These are phyloP conservation scores for Lonicera japonica DNA, from an alignment of 129 eudicot genomes.

Conservation along the genomic window DNA sequence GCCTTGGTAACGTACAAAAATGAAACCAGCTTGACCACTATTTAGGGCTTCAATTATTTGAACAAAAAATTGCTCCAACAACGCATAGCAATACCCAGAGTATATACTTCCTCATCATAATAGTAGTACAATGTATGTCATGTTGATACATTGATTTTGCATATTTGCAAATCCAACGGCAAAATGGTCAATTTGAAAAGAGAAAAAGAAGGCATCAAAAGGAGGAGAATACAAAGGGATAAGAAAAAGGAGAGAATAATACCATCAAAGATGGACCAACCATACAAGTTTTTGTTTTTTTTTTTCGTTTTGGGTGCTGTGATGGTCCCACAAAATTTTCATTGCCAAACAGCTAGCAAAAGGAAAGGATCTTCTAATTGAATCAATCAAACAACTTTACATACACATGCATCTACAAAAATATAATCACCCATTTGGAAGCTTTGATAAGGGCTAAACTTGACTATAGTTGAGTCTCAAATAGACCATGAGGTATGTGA, in stretches of 20 bases:
- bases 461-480: slow-evolving; percentile 13
- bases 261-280: slow-evolving; percentile 18
- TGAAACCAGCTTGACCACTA: too few species aligned
- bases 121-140: not conserved
- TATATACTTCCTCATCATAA: too few species aligned
- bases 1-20: too few species aligned
- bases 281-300: slow-evolving; percentile 29
- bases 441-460: not conserved
- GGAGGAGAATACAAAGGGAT: slow-evolving; percentile 25
- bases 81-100: too few species aligned
- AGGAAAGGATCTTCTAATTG: slow-evolving; percentile 9
- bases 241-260: slow-evolving; percentile 23
- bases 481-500: not conserved
- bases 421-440: slow-evolving; percentile 11
- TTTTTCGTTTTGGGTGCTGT: slow-evolving; percentile 12
- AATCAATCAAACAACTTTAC: slow-evolving; percentile 38
- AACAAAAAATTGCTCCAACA: too few species aligned
- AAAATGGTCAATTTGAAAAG: slow-evolving; percentile 20
- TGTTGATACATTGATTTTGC: not conserved
- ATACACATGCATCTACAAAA: slow-evolving; percentile 32
- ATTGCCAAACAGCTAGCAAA: slow-evolving; percentile 54
- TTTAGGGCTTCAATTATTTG: too few species aligned
- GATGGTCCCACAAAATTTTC: slow-evolving; percentile 62
- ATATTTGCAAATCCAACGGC: slow-evolving; percentile 25
- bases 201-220: slow-evolving; percentile 19